Evolutionary conservation across 2,329 filamentous ascomycete species (phyloP).

Genomic region (Neofusicoccum sp.): DNA sequence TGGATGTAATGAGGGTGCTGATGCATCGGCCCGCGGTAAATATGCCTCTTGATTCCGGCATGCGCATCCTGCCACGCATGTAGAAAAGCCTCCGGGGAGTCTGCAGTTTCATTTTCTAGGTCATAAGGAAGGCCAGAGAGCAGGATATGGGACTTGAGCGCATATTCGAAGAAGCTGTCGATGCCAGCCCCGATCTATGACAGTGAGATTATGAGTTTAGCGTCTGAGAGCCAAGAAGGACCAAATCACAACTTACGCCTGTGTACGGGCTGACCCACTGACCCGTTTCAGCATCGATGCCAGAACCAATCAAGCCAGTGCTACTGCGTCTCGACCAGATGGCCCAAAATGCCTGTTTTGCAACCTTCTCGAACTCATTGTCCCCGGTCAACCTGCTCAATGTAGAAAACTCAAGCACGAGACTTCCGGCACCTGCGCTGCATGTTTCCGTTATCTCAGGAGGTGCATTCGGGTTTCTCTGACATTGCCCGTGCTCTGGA

Average conservation of each 20-base stretch:
- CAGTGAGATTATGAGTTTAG: slow-evolving; percentile 14
- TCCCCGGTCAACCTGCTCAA: slow-evolving; percentile 88
- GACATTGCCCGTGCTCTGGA: slow-evolving; percentile 51
- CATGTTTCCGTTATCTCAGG: slow-evolving; percentile 92
- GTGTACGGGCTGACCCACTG: slow-evolving; percentile 86
- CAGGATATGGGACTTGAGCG: slow-evolving; percentile 89
- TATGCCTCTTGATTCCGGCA: slow-evolving; percentile 82
- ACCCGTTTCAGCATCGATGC: slow-evolving; percentile 88
- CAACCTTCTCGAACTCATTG: slow-evolving; percentile 81
- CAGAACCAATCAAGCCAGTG: slow-evolving; percentile 85
- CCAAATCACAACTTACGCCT: slow-evolving; percentile 55
- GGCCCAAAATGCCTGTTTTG: slow-evolving; percentile 93
- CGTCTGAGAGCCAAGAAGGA: slow-evolving; percentile 11
- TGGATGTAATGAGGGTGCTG: slow-evolving; percentile 94
- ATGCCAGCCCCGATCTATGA: slow-evolving; percentile 82
- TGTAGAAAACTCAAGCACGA: slow-evolving; percentile 91
- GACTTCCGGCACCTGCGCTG: slow-evolving; percentile 92
- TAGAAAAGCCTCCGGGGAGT: slow-evolving; percentile 75
- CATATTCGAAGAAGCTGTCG: slow-evolving; percentile 98
- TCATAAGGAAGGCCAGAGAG: slow-evolving; percentile 68
- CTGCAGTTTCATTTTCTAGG: slow-evolving; percentile 58
- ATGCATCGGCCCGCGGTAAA: slow-evolving; percentile 75
- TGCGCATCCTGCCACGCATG: slow-evolving; percentile 84
- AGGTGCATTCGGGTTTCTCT: slow-evolving; percentile 45
- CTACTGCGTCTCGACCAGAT: slow-evolving; percentile 89